Evolutionary conservation across 2,329 filamentous ascomycete genomes (phyloP), one percentile per base, ranked within the genome.

Genomic region (Fusarium mangiferae): DNA sequence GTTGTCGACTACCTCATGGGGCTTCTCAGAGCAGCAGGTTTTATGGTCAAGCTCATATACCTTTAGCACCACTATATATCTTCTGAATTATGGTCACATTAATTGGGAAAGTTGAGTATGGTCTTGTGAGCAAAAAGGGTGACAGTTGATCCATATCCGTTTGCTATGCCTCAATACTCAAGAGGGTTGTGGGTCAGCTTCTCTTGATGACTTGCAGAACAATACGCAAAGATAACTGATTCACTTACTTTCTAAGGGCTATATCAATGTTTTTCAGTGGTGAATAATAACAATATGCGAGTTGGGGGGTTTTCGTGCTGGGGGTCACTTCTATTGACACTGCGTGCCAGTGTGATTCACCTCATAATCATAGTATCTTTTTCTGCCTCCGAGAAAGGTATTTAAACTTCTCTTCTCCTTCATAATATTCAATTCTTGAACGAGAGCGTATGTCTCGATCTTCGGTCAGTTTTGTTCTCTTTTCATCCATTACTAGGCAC

Each of bases 261-360:
- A 6, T 28, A 17, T 18, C 14, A 60, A 41, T 36, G 24, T 9
- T 22, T 35, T 20, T 24, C 39, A 67, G 15, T 61, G 62, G 18
- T 20, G 20, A 46, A 39, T 30, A 11, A 26, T 20, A 39, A 26
- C 33, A 39, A 26, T 45, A n/a, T 36, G 49, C 24, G 18, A 20
- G 18, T 15, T 52, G 13, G 7, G 9, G 24, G 49, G 15, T 11
- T 36, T 22, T 26, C 26, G n/a, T 36, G 8, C 49, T 30, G 26
- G 12, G 6, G 6, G 17, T 15, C 41, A 39, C 55, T 44, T 26
- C 33, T 26, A 46, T n/a, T 55, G 66, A 22, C 51, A 70, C 42
- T 66, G 15, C 59, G 17, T 49, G 20, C 22, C 55, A 70, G 30
- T 55, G 33, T 15, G 52, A 52, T 39, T 58, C 41, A 73, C 28